phyloP scores from a whole-genome alignment of 2,329 filamentous ascomycete species.

The Chaetomium strumarium region DNA sequence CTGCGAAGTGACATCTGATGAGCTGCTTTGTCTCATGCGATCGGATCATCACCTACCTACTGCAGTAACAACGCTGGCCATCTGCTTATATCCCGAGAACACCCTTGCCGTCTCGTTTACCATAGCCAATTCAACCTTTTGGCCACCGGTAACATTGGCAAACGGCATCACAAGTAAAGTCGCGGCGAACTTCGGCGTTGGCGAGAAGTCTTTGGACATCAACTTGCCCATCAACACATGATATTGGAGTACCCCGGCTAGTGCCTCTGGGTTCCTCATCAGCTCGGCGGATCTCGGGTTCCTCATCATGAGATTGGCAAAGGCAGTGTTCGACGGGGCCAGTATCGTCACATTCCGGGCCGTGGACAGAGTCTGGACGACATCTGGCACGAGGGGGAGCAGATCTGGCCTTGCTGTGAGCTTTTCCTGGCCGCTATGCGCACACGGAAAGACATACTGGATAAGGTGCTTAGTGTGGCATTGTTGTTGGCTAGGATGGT shows the following conservation, averaged over 20 bases:
- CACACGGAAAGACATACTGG: slow-evolving; percentile 11
- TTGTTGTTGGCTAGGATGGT: slow-evolving; percentile 23
- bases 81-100: slow-evolving; percentile 20
- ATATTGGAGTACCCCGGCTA: slow-evolving; percentile 34
- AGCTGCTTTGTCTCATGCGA: not conserved
- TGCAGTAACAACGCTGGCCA: slow-evolving; percentile 15
- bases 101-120: slow-evolving; percentile 16
- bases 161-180: slow-evolving; percentile 46
- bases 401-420: slow-evolving; percentile 6
- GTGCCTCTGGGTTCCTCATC: slow-evolving; percentile 34
- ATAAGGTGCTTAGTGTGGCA: slow-evolving; percentile 24
- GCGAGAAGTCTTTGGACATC: slow-evolving; percentile 26
- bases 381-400: slow-evolving; percentile 28
- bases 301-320: slow-evolving; percentile 34
- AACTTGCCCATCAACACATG: slow-evolving; percentile 51
- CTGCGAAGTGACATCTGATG: not conserved
- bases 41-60: not conserved
- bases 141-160: slow-evolving; percentile 54
- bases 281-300: slow-evolving; percentile 30
- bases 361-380: slow-evolving; percentile 14
- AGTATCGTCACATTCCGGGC: slow-evolving; percentile 48
- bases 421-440: no score
- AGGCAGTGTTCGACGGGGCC: slow-evolving; percentile 48
- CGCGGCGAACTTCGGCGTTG: slow-evolving; percentile 33
- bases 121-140: slow-evolving; percentile 38